Conservation (phyloP, 495 filamentous ascomycete species). For the Xylaria intraflava region DNA sequence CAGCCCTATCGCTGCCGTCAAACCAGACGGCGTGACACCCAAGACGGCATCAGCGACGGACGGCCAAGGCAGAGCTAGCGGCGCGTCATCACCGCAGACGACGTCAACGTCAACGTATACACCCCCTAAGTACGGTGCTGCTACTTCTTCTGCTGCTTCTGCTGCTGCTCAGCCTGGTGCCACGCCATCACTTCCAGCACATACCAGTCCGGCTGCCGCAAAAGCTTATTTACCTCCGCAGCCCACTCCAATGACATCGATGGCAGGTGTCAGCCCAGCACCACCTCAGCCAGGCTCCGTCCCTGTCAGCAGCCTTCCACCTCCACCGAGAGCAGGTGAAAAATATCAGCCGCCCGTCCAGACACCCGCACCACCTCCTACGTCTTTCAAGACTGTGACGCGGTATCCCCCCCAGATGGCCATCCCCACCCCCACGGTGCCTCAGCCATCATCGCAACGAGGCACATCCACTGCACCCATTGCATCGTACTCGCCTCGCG, state of each 20-base stretch:
- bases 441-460: conserved; percentile 28
- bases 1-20: conserved; percentile 51
- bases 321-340: conserved; percentile 50
- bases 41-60: conserved; percentile 37
- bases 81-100: conserved; percentile 17
- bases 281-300: conserved; percentile 56
- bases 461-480: conserved; percentile 28
- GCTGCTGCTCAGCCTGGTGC: conserved; percentile 43
- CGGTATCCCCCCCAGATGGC: conserved; percentile 38
- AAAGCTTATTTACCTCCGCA: conserved; percentile 21
- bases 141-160: conserved; percentile 39
- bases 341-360: conserved; percentile 27
- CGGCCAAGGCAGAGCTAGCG: conserved; percentile 1
- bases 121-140: conserved; percentile 28
- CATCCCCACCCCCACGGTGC: conserved; percentile 29
- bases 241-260: conserved; percentile 26
- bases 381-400: conserved; percentile 12
- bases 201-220: conserved; percentile 21
- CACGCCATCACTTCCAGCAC: conserved; percentile 27
- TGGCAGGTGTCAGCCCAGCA: conserved; percentile 35
- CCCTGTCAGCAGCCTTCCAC: conserved; percentile 41
- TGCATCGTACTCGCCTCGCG: conserved; percentile 16
- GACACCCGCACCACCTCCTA: conserved; percentile 18
- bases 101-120: conserved; percentile 25
- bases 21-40: conserved; percentile 43